phyloP scores from a whole-genome alignment of 352 stramenopile genomes.

The Pythium myriotylum region DNA sequence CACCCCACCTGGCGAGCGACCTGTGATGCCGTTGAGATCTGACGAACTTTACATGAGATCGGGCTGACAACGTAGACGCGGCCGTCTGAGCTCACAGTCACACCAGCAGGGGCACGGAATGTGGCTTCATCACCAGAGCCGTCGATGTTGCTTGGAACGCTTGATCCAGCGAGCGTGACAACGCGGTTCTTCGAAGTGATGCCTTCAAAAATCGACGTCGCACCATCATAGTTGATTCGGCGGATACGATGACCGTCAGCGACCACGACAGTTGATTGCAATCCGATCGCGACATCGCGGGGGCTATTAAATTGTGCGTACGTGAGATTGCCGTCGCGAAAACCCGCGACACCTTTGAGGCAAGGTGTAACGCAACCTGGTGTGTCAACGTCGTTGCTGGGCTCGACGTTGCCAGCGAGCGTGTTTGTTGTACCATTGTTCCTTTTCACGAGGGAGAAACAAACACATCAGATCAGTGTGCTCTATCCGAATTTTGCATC shows the following conservation, averaged over 20 bases:
- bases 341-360: conserved; percentile 86
- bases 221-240: conserved; percentile 71
- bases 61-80: conserved; percentile 92
- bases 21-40: conserved; percentile 70
- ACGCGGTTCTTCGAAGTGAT: conserved; percentile 78
- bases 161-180: conserved; percentile 90
- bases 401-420: conserved; percentile 58
- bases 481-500: too few species aligned
- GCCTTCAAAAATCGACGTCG: conserved; percentile 61
- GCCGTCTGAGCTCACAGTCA: conserved; percentile 88
- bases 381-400: conserved; percentile 63
- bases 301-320: conserved; percentile 93
- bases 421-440: conserved; percentile 60
- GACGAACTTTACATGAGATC: conserved; percentile 87
- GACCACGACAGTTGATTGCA: conserved; percentile 85
- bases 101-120: conserved; percentile 87
- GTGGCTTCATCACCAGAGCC: conserved; percentile 86
- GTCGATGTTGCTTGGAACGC: conserved; percentile 70
- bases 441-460: conserved; percentile 17
- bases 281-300: conserved; percentile 86
- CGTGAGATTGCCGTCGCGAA: conserved; percentile 86
- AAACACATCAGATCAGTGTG: background rate
- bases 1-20: conserved; percentile 79
- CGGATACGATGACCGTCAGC: conserved; percentile 90
- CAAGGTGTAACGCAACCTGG: conserved; percentile 90